These are phyloP conservation scores for Mycena rosella DNA, from an alignment of 768 basidiomycete genomes.

Conservation along the genomic window DNA sequence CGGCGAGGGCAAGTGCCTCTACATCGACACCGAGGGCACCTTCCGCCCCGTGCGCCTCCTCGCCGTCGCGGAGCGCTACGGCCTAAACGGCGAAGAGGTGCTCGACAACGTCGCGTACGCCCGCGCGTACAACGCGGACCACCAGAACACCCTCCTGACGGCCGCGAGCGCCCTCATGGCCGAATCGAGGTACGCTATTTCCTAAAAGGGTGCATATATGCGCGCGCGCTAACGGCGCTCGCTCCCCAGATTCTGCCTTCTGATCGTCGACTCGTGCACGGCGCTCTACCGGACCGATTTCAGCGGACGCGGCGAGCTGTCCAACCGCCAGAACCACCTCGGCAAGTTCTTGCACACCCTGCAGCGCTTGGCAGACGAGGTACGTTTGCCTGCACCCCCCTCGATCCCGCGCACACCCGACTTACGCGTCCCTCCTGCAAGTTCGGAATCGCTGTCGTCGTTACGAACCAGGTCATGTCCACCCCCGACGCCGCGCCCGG, in stretches of 20 bases:
- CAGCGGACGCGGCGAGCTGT: slow-evolving; percentile 94
- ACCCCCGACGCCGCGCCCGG: slow-evolving; percentile 94
- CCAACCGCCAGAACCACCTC: slow-evolving; percentile 94
- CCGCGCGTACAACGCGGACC: slow-evolving; percentile 98
- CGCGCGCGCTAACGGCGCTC: slow-evolving; percentile 37
- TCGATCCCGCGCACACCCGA: no score
- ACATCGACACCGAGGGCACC: slow-evolving; percentile 99
- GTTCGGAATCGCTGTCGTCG: slow-evolving; percentile 98
- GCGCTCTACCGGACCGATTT: slow-evolving; percentile 97
- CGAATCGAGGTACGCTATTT: slow-evolving; percentile 86
- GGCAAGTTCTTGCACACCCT: slow-evolving; percentile 95
- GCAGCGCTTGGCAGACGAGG: slow-evolving; percentile 96
- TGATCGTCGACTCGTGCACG: slow-evolving; percentile 97
- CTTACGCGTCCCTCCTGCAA: slow-evolving; percentile 51
- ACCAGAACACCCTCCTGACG: slow-evolving; percentile 90
- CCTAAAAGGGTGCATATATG: slow-evolving; percentile 37
- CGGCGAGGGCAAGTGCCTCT: slow-evolving; percentile 98
- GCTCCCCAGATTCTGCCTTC: slow-evolving; percentile 85
- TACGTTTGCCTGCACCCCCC: no score
- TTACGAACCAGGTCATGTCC: slow-evolving; percentile 99
- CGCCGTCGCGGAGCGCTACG: slow-evolving; percentile 95
- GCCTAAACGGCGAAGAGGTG: slow-evolving; percentile 98
- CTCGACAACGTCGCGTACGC: slow-evolving; percentile 99
- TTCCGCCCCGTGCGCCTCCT: slow-evolving; percentile 97
- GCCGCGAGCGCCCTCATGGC: slow-evolving; percentile 99